Base-by-base conservation (phyloP, 2,329 filamentous ascomycete genomes). In the Cadophora luteo-olivacea region DNA sequence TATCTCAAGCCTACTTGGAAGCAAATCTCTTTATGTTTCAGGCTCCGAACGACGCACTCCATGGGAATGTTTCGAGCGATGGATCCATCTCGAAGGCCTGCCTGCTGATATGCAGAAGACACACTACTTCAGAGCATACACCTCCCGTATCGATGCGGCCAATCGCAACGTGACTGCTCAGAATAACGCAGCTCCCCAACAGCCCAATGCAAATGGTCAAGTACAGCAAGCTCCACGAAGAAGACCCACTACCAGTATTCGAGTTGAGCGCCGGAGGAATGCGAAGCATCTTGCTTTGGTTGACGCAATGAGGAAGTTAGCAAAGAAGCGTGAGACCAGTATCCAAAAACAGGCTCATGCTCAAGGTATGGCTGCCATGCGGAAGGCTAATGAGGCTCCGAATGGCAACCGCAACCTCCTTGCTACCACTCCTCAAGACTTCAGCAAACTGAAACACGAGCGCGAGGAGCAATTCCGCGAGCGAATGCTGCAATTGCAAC, bases 51-150 rank as follows among this genome's bases (percentile, higher is more conserved):
- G 96, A 70, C 88, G 96, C 60, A 98, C 95, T 2, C 94, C 95
- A 0, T 99, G 96, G 96, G 96, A 99, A 81, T 99, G 96, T 78
- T 99, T 99, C 75, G 96, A 99, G 80, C 88, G 96, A 54, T 99
- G 95, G 95, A 92, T 97, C 65, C 90, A 92, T 73, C 83, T 98
- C 14, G 96, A 98, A 81, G 94, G 94, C 0, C 84, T 97, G 48
- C 95, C 96, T 4, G 88, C 91, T 12, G 96, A 99, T 72, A 97
- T 98, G 91, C 90, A 92, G 22, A 97, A 97, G 81, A 97, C 93
- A 0, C 91, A 94, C 55, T 99, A 98, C 78, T 99, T 98, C 84
- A 93, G 94, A 76, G 81, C 86, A 1, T 91, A 90, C 76, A 88
- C 87, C 72, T 81, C 81, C 11, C 82, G 89, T 33, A 89, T 91